Base-by-base conservation (phyloP, 2,329 filamentous ascomycete species). In the Purpureocillium takamizusanense region DNA sequence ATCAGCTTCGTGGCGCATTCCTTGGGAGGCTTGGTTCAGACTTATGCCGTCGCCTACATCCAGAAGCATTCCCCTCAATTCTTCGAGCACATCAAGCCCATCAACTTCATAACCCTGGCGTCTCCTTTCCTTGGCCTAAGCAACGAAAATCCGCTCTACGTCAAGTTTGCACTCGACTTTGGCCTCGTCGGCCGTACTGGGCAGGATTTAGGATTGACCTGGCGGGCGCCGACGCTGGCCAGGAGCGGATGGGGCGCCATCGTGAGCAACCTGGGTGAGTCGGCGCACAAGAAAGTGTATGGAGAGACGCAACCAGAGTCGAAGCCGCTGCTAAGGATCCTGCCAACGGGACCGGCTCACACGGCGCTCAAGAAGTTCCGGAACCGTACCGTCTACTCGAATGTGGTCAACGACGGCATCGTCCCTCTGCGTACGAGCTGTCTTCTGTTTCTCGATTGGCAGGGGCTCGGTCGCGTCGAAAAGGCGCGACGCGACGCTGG, bases 341-440 rank as follows among this genome's bases (percentile, higher is more conserved):
- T 97, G 17, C 90, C 92, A 0, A 94, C 86, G 7, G 90, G 90
- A 0, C 89, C 90, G 13, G 92, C 90, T 7, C 89, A 95, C 58
- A 76, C 78, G 39, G 90, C 89, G 1, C 64, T 97, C 31, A 81
- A 83, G 55, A 87, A 86, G 62, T 97, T 97, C 59, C 73, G 86
- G 16, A 94, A 94, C 56, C 74, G 90, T 13, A 97, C 92, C 0
- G 72, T 95, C 2, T 97, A 97, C 58, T 95, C 89, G 2, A 97
- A 97, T 52, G 89, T 97, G 11, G 90, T 97, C 49, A 97, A 97
- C 54, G 90, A 97, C 61, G 90, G 89, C 3, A 95, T 98, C 49
- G 92, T 98, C 4, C 92, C 92, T 3, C 66, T 98, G 27, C 79
- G 92, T 16, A 98, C 92, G 4, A 97, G 90, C 46, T 98, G 90